Conservation (phyloP, 2,329 filamentous ascomycete genomes). For the Exserohilum rostratum region DNA sequence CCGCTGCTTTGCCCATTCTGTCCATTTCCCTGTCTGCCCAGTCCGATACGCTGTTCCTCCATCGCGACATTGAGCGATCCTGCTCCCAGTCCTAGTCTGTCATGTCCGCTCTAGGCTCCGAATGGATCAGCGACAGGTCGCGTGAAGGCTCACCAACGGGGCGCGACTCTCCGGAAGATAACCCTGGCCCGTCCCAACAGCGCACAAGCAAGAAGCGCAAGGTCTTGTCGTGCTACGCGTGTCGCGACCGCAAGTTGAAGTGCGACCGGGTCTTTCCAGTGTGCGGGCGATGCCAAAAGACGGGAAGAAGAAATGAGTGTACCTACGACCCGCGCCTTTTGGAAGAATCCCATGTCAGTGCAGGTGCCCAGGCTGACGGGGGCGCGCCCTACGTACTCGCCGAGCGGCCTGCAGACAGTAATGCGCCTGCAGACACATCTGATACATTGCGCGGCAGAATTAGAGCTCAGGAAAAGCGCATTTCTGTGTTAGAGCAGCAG, state of each 20-base stretch:
- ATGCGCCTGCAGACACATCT: constrained; percentile 7
- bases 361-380: constrained; percentile 30
- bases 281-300: constrained; percentile 53
- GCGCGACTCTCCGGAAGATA: constrained; percentile 33
- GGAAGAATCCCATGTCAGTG: constrained; percentile 35
- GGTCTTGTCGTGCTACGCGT: constrained; percentile 55
- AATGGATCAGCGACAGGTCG: constrained; percentile 32
- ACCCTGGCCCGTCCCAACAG: constrained; percentile 44
- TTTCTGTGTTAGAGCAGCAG: constrained; percentile 40
- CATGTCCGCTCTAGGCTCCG: constrained; percentile 38
- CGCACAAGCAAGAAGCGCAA: constrained; percentile 51
- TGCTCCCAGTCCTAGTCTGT: not conserved
- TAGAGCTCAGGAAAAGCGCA: constrained; percentile 37
- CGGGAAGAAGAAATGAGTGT: constrained; percentile 51
- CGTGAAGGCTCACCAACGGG: constrained; percentile 36
- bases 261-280: constrained; percentile 55
- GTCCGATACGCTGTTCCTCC: constrained; percentile 24
- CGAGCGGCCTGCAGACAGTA: constrained; percentile 9
- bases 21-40: constrained; percentile 28
- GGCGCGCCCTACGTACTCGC: constrained; percentile 6
- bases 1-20: constrained; percentile 3
- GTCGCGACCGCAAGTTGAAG: constrained; percentile 55
- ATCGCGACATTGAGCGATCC: not conserved
- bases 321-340: constrained; percentile 49
- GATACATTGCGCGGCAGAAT: constrained; percentile 38